Evolutionary conservation across 2,329 filamentous ascomycete species (phyloP), one percentile per base, ranked within the genome.

Genomic region (Trichoderma atrobrunneum): DNA sequence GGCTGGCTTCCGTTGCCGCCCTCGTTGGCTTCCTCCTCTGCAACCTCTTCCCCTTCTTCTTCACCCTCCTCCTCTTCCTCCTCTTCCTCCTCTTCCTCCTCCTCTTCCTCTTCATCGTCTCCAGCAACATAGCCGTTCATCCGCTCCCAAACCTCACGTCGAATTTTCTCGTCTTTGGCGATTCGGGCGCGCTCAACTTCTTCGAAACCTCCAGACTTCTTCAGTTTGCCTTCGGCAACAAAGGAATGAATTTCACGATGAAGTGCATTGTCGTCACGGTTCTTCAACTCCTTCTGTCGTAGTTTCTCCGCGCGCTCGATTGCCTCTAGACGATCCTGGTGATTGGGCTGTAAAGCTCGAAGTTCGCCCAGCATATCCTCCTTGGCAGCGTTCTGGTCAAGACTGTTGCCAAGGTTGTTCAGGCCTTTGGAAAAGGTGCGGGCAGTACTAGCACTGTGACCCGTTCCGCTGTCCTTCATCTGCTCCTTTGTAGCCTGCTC

Each of bases 401-500:
- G 77, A 71, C 83, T 86, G 77, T 85, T 86, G 71, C 90, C 84
- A 66, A 86, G 85, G 75, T 84, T 86, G 62, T 80, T 79, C 3
- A 91, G 81, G 1, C 87, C 87, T 75, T 85, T 85, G 67, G 87
- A 87, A 75, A 90, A 87, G 64, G 87, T 85, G 8, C 87, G 81
- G 21, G 88, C 89, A 6, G 86, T 85, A 60, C 83, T 85, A 12
- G 84, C 83, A 63, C 85, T 85, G 51, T 81, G 81, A 5, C 83
- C 82, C 7, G 88, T 87, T 64, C 88, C 88, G 62, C 84, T 88
- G 73, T 92, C 91, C 80, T 97, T 93, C 82, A 97, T 93, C 80
- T 99, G 96, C 82, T 98, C 94, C 83, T 97, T 97, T n/a, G 95
- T 98, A 10, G 96, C 96, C 82, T 98, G 93, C 82, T 99, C 96